Evolutionary conservation across 2,329 filamentous ascomycete species (phyloP).

Genomic region (Pseudocercospora musae): DNA sequence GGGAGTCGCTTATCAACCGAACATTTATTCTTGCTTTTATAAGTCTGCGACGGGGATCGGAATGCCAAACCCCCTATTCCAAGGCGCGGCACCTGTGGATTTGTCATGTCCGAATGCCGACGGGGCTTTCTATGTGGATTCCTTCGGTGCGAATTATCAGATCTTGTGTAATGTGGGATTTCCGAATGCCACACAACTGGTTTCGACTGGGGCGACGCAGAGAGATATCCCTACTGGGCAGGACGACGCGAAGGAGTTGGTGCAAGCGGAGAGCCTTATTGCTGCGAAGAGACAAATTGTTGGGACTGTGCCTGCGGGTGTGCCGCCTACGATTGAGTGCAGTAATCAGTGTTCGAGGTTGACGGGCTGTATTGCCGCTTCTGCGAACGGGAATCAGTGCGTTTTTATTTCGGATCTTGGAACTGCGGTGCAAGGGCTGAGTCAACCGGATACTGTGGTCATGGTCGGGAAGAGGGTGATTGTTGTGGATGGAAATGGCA

Average conservation of each 20-base stretch:
- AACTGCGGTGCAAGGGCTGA: constrained; percentile 8
- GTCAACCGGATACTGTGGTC: constrained; percentile 21
- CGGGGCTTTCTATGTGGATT: constrained; percentile 23
- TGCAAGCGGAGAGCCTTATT: background rate
- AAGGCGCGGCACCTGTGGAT: constrained; percentile 20
- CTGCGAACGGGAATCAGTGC: constrained; percentile 13
- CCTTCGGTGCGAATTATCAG: constrained; percentile 26
- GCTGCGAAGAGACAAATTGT: background rate
- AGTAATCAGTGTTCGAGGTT: constrained; percentile 22
- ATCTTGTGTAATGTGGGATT: constrained; percentile 28
- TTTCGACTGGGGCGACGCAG: background rate
- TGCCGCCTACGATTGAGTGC: constrained; percentile 17
- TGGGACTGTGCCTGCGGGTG: background rate
- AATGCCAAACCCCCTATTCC: background rate
- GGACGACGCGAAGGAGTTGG: background rate
- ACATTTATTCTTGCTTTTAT: constrained; percentile 21
- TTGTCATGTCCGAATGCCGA: constrained; percentile 27
- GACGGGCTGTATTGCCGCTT: constrained; percentile 20
- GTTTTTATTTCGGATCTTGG: constrained; percentile 21
- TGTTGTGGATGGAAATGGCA: background rate
- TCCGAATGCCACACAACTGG: constrained; percentile 14
- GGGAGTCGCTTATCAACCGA: constrained; percentile 17
- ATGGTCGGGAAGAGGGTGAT: constrained; percentile 17
- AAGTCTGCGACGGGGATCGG: constrained; percentile 15
- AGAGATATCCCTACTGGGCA: too few species aligned